Percentiles rank a stretch among this genome's conserved stretches.
Evolutionary conservation across 1,284 basidiomycete genomes (phyloP).

Genomic region (Ustilago nuda): DNA sequence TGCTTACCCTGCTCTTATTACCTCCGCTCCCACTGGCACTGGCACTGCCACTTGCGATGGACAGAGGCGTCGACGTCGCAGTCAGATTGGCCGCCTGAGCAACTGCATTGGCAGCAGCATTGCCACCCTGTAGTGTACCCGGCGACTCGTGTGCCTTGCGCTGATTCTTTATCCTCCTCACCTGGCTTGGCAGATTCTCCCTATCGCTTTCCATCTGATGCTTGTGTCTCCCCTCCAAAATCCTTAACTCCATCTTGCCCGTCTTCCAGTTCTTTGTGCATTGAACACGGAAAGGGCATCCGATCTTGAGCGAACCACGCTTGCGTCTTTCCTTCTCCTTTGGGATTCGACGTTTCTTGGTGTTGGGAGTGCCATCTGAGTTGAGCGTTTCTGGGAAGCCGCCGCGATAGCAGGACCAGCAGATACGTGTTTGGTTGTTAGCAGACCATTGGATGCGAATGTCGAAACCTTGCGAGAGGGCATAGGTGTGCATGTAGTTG

Average conservation of each 20-base stretch:
- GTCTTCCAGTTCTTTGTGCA: conserved; percentile 56
- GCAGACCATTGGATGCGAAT: conserved; percentile 57
- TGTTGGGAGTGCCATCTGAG: conserved; percentile 45
- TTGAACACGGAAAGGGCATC: conserved; percentile 48
- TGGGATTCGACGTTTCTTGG: conserved; percentile 49
- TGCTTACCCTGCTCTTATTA: conserved; percentile 10
- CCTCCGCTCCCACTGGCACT: too few relatives aligned
- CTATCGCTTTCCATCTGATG: conserved; percentile 52
- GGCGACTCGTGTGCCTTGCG: conserved; percentile 28
- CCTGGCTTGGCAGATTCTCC: conserved; percentile 43
- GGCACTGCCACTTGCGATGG: background rate
- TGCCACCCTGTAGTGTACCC: conserved; percentile 22
- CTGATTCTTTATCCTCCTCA: conserved; percentile 40
- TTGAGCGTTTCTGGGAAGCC: conserved; percentile 49
- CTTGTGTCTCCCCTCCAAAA: conserved; percentile 48
- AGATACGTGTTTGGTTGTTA: conserved; percentile 54
- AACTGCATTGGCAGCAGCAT: conserved; percentile 39
- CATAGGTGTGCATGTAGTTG: conserved; percentile 56
- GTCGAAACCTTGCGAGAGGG: conserved; percentile 53
- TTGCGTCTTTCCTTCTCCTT: conserved; percentile 52
- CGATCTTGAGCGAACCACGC: conserved; percentile 50
- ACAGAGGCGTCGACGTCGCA: conserved; percentile 20
- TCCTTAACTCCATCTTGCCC: conserved; percentile 51
- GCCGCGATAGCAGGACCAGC: conserved; percentile 52
- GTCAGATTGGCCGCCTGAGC: conserved; percentile 41